Evolutionary conservation across 495 filamentous ascomycete species (phyloP).

Genomic region (Talaromyces liani): DNA sequence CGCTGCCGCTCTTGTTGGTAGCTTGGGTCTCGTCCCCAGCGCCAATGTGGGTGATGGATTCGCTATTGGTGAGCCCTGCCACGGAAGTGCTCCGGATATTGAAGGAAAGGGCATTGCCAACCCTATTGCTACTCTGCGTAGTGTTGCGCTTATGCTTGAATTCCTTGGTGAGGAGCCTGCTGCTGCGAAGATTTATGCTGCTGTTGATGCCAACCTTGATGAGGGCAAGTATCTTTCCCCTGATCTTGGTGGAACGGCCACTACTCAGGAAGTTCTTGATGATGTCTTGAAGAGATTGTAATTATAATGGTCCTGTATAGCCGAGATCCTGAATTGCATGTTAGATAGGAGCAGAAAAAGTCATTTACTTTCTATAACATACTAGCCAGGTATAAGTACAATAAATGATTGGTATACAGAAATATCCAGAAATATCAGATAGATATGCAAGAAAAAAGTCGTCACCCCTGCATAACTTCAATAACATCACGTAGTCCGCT

Average conservation of each 20-base stretch:
- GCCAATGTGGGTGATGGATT: constrained; percentile 95
- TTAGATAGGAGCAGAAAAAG: not conserved
- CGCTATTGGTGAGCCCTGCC: constrained; percentile 96
- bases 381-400: too few relatives aligned
- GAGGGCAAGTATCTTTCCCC: constrained; percentile 77
- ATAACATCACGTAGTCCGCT: not conserved
- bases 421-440: too few relatives aligned
- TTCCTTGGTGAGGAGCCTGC: constrained; percentile 82
- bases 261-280: constrained; percentile 79
- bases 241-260: constrained; percentile 84
- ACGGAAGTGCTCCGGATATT: constrained; percentile 94
- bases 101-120: constrained; percentile 89
- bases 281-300: constrained; percentile 86
- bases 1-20: constrained; percentile 91
- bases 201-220: constrained; percentile 86
- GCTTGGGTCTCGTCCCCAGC: constrained; percentile 84
- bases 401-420: too few relatives aligned
- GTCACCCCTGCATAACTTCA: too few relatives aligned
- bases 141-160: constrained; percentile 90
- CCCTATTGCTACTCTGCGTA: constrained; percentile 89
- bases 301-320: constrained; percentile 10
- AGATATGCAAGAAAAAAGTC: too few relatives aligned
- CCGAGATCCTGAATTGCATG: not conserved
- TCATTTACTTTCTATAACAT: too few relatives aligned
- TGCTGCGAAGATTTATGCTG: constrained; percentile 80